Conservation (phyloP, 495 filamentous ascomycete genomes). For the Aspergillus affinis region DNA sequence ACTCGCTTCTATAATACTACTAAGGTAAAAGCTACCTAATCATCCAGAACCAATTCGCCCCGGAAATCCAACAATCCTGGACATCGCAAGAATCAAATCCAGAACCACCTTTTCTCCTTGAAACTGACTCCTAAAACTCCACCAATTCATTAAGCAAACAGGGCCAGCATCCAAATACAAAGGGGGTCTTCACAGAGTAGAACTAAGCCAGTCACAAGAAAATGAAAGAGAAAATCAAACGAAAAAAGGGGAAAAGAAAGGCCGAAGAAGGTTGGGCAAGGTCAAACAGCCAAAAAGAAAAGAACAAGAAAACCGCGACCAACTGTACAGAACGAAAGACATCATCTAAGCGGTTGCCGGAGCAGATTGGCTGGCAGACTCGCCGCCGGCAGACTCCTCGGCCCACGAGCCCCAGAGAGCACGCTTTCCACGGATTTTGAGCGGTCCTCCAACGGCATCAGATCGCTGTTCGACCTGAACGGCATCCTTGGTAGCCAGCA, state of each 20-base stretch:
- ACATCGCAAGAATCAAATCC: conserved; percentile 9
- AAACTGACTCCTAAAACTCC: conserved; percentile 17
- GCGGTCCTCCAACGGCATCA: conserved; percentile 67
- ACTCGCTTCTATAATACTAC: neutral
- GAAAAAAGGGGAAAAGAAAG: neutral
- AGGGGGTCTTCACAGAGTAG: neutral
- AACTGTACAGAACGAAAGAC: neutral
- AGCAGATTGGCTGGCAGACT: conserved; percentile 42
- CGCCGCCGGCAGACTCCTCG: conserved; percentile 71
- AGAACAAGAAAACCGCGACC: neutral
- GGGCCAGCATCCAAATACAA: neutral
- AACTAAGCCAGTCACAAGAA: conserved; percentile 1
- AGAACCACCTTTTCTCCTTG: conserved; percentile 21
- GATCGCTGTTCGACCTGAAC: conserved; percentile 93
- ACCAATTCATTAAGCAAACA: conserved; percentile 14
- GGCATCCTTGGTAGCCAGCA: conserved; percentile 95
- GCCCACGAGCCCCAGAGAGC: conserved; percentile 96
- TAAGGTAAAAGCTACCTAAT: conserved; percentile 15
- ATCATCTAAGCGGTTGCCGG: conserved; percentile 28
- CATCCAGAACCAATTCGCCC: conserved; percentile 13
- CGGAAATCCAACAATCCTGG: conserved; percentile 9
- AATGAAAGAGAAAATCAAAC: neutral
- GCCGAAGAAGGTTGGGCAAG: neutral
- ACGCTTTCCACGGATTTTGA: conserved; percentile 81
- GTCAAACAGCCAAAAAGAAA: neutral